A percentile compares a stretch with the other conserved stretches of the same genome.
Evolutionary conservation across 495 filamentous ascomycete species (phyloP).

Genomic region (Talaromyces borbonicus): DNA sequence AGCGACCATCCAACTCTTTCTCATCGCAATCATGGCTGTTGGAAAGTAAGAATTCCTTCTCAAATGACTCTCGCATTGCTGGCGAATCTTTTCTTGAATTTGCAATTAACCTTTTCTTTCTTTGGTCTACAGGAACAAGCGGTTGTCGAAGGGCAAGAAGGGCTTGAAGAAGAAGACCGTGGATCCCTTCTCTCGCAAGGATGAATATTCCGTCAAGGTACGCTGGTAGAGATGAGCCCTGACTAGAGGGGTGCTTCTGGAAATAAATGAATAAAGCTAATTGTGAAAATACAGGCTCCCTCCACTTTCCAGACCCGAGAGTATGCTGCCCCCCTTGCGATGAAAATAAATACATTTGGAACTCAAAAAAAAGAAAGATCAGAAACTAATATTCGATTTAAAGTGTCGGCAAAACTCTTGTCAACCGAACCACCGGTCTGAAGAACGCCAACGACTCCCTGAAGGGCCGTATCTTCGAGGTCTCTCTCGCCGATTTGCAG

Average conservation of each 20-base stretch:
- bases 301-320: conserved; percentile 92
- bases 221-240: too few species aligned
- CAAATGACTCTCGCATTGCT: too few species aligned
- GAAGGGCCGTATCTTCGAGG: conserved; percentile 97
- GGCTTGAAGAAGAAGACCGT: conserved; percentile 98
- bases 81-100: conserved; percentile 11
- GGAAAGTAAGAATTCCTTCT: conserved; percentile 62
- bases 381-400: conserved; percentile 1
- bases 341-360: not conserved
- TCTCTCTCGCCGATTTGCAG: conserved; percentile 96
- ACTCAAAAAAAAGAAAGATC: not conserved
- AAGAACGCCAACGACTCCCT: conserved; percentile 99
- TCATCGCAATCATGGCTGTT: conserved; percentile 69
- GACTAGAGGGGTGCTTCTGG: not conserved
- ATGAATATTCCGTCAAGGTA: conserved; percentile 98
- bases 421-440: conserved; percentile 97
- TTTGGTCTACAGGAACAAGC: conserved; percentile 75
- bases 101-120: conserved; percentile 8
- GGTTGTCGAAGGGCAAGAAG: conserved; percentile 99
- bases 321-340: conserved; percentile 48
- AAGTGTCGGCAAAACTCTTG: conserved; percentile 97
- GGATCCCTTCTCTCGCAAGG: conserved; percentile 96
- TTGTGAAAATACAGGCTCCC: conserved; percentile 63
- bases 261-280: conserved; percentile 4
- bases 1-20: conserved; percentile 24